Base-by-base conservation (phyloP, 768 basidiomycete species). In the Tulasnella sp. region DNA sequence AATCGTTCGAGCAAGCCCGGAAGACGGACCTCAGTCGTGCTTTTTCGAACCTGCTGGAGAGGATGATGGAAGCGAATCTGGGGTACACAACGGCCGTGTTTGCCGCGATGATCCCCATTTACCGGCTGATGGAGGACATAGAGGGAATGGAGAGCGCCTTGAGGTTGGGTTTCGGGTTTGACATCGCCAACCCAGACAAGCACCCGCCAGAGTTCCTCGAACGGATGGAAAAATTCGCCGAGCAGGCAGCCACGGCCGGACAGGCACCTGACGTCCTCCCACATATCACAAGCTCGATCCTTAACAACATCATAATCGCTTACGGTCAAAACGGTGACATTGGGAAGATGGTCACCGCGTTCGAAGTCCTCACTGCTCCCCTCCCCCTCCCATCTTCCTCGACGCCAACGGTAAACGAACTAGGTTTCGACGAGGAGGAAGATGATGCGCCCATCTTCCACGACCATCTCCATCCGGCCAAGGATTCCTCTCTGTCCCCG, bases 311-410 rank as follows among this genome's bases (percentile, higher is more conserved):
- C 67, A 83, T 95, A 78, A 91, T 93, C 76, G 86, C 90, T 79
- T 86, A 93, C 11, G 92, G 92, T 17, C 86, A 86, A 11, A 80
- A 86, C 22, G 86, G 88, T 15, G 83, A 89, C 73, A 82, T 91
- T 49, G 89, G 91, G 4, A 89, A 88, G 79, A 86, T 94, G 81
- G 86, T 94, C 6, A 88, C 89, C 80, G 86, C 90, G 1, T 94
- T 93, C 80, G 93, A 94, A 79, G 89, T 91, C 37, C 88, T 93
- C 76, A 92, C 93, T 0, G 86, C 89, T 69, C 91, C 91, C 19
- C 85, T 93, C 37, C 89, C 91, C 14, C 82, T 84, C 77, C 85
- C 86, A 58, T 84, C 82, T 69, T 39, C 69, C 19, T n/a, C 69
- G 2, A n/a, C 40, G 83, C 86, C 80, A 76, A 79, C 52, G 84